These are phyloP conservation scores for Chaetomium cochliodes DNA, from an alignment of 495 filamentous ascomycete genomes.

Conservation along the genomic window DNA sequence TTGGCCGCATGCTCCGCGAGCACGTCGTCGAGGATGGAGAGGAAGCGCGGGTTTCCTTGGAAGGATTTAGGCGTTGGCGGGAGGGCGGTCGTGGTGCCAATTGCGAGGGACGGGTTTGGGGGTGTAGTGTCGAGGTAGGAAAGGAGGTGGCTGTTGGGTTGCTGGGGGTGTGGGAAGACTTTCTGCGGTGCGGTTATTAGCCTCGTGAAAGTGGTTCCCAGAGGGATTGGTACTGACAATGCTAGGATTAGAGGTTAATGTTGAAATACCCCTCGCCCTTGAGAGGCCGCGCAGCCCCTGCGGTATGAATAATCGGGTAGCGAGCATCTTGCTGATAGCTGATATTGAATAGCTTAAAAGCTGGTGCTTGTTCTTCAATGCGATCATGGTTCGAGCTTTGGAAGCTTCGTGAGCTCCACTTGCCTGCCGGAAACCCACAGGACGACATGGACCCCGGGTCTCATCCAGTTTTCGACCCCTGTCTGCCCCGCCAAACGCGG, in stretches of 20 bases:
- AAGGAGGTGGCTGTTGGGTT: constrained; percentile 56
- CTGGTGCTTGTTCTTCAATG: neutral
- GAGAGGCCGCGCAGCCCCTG: constrained; percentile 12
- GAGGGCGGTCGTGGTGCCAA: constrained; percentile 69
- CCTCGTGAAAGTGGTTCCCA: constrained; percentile 3
- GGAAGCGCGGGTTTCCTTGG: constrained; percentile 72
- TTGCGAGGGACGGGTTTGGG: constrained; percentile 63
- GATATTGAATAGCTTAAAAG: neutral
- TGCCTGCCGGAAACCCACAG: constrained; percentile 15
- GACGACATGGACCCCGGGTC: neutral
- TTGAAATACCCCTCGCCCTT: constrained; percentile 31
- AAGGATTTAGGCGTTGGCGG: constrained; percentile 78
- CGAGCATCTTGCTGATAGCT: constrained; percentile 23
- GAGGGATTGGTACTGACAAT: constrained; percentile 42
- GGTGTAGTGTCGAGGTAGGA: constrained; percentile 74
- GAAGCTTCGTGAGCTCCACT: constrained; percentile 10
- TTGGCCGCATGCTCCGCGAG: constrained; percentile 64
- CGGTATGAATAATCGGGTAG: constrained; percentile 19
- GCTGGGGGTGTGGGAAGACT: constrained; percentile 57
- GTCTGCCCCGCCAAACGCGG: constrained; percentile 34
- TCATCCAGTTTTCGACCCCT: neutral
- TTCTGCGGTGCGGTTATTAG: constrained; percentile 54
- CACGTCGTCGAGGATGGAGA: constrained; percentile 71
- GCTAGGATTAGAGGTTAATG: constrained; percentile 43
- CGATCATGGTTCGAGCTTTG: constrained; percentile 2